Conservation (phyloP, 305 asterid genomes). For the Withania somnifera region DNA sequence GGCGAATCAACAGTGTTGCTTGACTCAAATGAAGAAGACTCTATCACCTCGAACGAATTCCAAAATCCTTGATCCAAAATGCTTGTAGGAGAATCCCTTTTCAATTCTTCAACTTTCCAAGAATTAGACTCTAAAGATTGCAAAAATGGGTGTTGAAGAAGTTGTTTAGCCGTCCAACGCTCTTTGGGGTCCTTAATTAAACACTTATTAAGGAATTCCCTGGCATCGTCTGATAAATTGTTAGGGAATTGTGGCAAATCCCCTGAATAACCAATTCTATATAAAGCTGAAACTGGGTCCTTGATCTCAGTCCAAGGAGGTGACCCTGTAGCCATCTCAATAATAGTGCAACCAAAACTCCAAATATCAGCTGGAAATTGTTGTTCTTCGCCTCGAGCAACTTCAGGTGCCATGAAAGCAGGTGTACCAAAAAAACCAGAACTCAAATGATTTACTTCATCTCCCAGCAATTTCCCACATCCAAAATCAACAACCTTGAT, state of each 20-base stretch:
- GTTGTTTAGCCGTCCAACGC: slow-evolving; percentile 62
- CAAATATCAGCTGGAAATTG: slow-evolving; percentile 61
- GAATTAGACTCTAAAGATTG: slow-evolving; percentile 1
- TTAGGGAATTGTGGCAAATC: slow-evolving; percentile 46
- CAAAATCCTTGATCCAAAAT: slow-evolving; percentile 61
- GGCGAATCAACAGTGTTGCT: slow-evolving; percentile 16
- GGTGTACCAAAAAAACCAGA: slow-evolving; percentile 62
- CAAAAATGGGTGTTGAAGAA: slow-evolving; percentile 53
- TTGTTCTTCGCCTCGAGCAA: slow-evolving; percentile 73
- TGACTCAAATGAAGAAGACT: slow-evolving; percentile 6
- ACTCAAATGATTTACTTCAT: background rate
- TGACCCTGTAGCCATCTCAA: slow-evolving; percentile 83
- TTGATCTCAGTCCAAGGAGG: slow-evolving; percentile 60
- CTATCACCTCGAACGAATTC: slow-evolving; percentile 42
- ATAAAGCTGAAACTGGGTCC: slow-evolving; percentile 59
- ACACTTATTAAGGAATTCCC: slow-evolving; percentile 47
- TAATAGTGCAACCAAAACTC: slow-evolving; percentile 72
- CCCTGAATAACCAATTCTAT: slow-evolving; percentile 46
- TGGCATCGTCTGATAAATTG: slow-evolving; percentile 33
- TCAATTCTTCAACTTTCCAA: background rate
- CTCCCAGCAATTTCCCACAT: slow-evolving; percentile 13
- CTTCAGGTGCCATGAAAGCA: slow-evolving; percentile 87
- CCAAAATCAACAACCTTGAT: slow-evolving; percentile 33
- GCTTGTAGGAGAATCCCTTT: slow-evolving; percentile 54
- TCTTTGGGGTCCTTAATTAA: slow-evolving; percentile 30